These are phyloP conservation scores for Cladophialophora exuberans DNA, from an alignment of 2,329 filamentous ascomycete genomes.

Conservation along the genomic window DNA sequence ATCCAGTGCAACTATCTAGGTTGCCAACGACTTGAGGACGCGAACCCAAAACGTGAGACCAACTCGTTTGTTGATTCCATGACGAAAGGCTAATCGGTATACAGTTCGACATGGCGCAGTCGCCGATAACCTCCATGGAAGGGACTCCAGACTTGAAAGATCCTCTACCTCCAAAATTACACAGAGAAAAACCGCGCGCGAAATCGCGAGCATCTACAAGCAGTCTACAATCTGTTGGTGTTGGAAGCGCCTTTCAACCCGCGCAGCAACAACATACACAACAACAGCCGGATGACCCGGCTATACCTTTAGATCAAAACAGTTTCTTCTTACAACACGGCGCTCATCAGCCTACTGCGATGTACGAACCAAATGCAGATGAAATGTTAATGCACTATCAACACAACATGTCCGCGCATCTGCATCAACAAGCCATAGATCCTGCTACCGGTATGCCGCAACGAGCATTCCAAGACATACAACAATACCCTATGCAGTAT, in stretches of 20 bases:
- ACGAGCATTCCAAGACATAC: slow-evolving; percentile 34
- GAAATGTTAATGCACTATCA: slow-evolving; percentile 31
- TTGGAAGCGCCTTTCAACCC: slow-evolving; percentile 35
- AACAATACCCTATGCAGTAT: slow-evolving; percentile 43
- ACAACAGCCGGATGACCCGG: slow-evolving; percentile 16
- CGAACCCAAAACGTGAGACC: slow-evolving; percentile 8
- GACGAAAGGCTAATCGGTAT: slow-evolving; percentile 22
- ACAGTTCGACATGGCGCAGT: slow-evolving; percentile 29
- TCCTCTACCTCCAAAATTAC: slow-evolving; percentile 19
- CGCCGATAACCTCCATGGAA: slow-evolving; percentile 24
- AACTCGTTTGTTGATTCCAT: slow-evolving; percentile 25
- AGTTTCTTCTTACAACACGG: slow-evolving; percentile 29
- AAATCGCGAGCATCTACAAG: slow-evolving; percentile 52
- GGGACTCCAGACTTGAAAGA: slow-evolving; percentile 23
- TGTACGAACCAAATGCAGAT: slow-evolving; percentile 26
- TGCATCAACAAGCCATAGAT: slow-evolving; percentile 25
- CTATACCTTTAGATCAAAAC: slow-evolving; percentile 29
- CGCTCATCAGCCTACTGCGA: slow-evolving; percentile 19
- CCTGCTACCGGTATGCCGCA: slow-evolving; percentile 19
- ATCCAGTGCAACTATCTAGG: too few species aligned
- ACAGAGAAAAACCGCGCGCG: slow-evolving; percentile 41
- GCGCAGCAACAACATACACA: slow-evolving; percentile 29
- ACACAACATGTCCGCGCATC: slow-evolving; percentile 25
- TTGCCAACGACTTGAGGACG: slow-evolving; percentile 20
- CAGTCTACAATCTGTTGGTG: slow-evolving; percentile 50